Percentiles rank a stretch among this genome's conserved stretches.
phyloP scores from a whole-genome alignment of 2,329 filamentous ascomycete genomes.

The Endocalyx cinctus region DNA sequence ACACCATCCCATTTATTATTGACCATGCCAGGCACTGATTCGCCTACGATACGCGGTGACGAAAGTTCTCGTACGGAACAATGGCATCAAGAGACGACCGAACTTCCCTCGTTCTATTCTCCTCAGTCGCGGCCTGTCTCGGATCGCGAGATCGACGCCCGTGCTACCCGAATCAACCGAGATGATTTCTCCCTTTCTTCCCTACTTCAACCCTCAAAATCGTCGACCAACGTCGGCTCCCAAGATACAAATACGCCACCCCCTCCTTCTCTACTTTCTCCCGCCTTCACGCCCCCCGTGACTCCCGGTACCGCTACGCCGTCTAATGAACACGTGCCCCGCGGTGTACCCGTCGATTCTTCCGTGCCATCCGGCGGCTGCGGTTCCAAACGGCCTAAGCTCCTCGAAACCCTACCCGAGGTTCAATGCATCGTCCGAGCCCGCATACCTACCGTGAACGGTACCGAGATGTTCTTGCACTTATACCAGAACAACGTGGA shows the following conservation, averaged over 20 bases:
- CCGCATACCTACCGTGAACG: constrained; percentile 85
- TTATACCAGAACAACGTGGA: constrained; percentile 91
- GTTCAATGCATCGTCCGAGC: constrained; percentile 95
- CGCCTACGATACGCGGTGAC: constrained; percentile 4
- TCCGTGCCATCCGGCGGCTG: constrained; percentile 54
- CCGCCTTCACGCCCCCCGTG: constrained; percentile 71
- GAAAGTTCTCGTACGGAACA: constrained; percentile 2
- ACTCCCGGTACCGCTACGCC: constrained; percentile 58
- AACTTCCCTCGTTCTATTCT: constrained; percentile 45
- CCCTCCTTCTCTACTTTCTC: constrained; percentile 74
- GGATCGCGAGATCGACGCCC: constrained; percentile 12
- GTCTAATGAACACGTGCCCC: constrained; percentile 36
- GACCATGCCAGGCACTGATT: constrained; percentile 9
- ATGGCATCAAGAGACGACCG: constrained; percentile 27
- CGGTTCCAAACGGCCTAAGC: constrained; percentile 60
- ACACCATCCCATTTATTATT: constrained; percentile 1
- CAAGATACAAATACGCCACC: constrained; percentile 24
- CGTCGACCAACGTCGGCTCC: constrained; percentile 4
- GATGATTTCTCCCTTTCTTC: constrained; percentile 34
- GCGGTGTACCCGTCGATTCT: constrained; percentile 57
- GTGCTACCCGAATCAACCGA: constrained; percentile 16
- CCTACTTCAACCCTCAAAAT: constrained; percentile 3
- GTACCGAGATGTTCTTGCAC: constrained; percentile 95
- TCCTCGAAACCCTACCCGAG: constrained; percentile 71
- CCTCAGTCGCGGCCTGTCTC: constrained; percentile 29